Evolutionary conservation across 805 yeast genomes (phyloP), one percentile per base, ranked within the genome.

Genomic region (baker's yeast (Saccharomyces cerevisiae)): DNA sequence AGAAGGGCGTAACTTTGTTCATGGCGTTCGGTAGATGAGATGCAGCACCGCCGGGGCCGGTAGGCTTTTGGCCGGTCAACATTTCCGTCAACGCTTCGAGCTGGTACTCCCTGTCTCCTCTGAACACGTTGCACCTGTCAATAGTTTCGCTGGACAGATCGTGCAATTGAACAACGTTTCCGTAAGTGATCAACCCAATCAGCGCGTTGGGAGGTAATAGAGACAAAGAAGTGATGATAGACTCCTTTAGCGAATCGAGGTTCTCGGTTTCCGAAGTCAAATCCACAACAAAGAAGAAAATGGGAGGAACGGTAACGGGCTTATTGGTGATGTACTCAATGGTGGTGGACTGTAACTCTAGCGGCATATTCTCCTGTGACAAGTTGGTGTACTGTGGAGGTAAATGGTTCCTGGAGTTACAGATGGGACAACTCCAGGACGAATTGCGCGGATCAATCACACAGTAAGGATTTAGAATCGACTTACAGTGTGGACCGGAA

Each of bases 241-340:
- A 78, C 61, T 88, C 96, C 65, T 87, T 89, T 71, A 91, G 77
- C 2, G 96, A 87, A 67, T 83, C 81, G 64, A 91, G 77, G 67
- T 89, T 90, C 62, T 90, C 97, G 54, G 81, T 84, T 65, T 90
- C 96, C 72, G 92, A 92, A 69, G 96, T 89, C 58, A 89, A 74
- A 70, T 91, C 98, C 59, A 91, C 83, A 30, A 89, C 90, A 66
- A 88, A 89, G 54, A 89, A 72, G 69, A 89, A 91, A 49, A 89
- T 81, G 9, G 97, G 97, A 8, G 97, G 96, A 52, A 81, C 78
- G 59, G 81, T 85, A 26, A 84, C 89, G 4, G 95, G 94, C 65
- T 91, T 83, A 29, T 83, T 79, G 29, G 91, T 80, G 56, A 88
- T 81, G 71, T 91, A 91, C 74, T 91, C 97, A 54, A 90, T 84